Evolutionary conservation across 139 green algal species (phyloP), one percentile per base, ranked within the genome.

Genomic region (Micromonas commoda): DNA sequence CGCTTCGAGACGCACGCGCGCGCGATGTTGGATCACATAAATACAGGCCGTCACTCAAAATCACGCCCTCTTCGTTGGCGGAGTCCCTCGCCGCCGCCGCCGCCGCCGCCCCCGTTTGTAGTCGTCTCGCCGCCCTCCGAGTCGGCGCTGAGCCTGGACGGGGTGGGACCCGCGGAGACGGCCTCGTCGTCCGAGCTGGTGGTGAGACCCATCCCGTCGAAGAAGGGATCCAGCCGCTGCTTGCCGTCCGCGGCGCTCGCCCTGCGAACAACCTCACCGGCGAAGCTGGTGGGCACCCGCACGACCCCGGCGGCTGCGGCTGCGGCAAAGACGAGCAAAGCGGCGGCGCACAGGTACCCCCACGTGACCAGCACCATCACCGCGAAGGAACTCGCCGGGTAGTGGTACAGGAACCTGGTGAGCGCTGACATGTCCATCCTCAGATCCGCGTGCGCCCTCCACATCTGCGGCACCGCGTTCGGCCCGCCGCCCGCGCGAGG

Each of bases 391-490:
- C 20, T 9, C 19, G 53, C 29, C 19, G 68, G 68, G 6, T 75
- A 75, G 29, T 37, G 38, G 20, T 61, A 61, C 0, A 75, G 3
- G 5, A 37, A 35, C 23, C 29, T 75, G 3, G 37, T 26, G 4
- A 75, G 33, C 26, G n/a, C n/a, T 3, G 21, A 37, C 68, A 75
- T 75, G 19, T 39, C 13, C 33, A 75, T 23, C 20, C 31, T 16
- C 20, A 75, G 35, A 1, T 24, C 53, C 68, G 68, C 68, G 28
- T 26, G 38, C 35, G 68, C 68, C 20, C 19, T 24, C 24, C 61
- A 75, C 21, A 75, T 75, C 20, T 61, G 13, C 33, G 68, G 68
- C 68, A 75, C 24, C 37, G 29, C 45, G 45, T 16, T 57, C 45
- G 45, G 23, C 1, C 3, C 13, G 53, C 3, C 53, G 52, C 38